Evolutionary conservation across 108 stramenopile genomes (phyloP).

Genomic region (Pseudonitzschia delicatissima): DNA sequence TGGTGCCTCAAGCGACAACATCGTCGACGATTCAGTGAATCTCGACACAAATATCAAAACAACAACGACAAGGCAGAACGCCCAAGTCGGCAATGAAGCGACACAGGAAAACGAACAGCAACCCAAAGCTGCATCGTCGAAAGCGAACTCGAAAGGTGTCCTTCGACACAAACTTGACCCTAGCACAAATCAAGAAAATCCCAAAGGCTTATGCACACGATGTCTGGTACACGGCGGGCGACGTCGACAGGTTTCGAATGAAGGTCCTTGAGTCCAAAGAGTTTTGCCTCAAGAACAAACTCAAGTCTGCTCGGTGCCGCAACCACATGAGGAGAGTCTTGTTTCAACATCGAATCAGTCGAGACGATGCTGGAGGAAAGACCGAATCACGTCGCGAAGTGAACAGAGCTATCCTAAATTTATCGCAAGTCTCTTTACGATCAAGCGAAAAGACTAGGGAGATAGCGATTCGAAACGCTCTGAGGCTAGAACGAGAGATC

Average conservation of each 20-base stretch:
- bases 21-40: too few relatives aligned
- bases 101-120: too few relatives aligned
- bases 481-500: constrained; percentile 2
- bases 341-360: constrained; percentile 5
- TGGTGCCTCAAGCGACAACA: too few relatives aligned
- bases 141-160: not conserved
- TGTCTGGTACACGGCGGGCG: constrained; percentile 9
- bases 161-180: not conserved
- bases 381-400: not conserved
- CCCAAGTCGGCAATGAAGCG: too few relatives aligned
- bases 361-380: not conserved
- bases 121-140: too few relatives aligned
- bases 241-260: constrained; percentile 9
- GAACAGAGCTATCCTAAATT: not conserved
- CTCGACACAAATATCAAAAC: too few relatives aligned
- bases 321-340: constrained; percentile 28
- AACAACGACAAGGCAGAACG: too few relatives aligned
- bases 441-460: constrained; percentile 6
- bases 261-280: constrained; percentile 1
- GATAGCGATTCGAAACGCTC: not conserved
- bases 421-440: constrained; percentile 3
- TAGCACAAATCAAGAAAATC: not conserved
- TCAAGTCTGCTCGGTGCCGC: constrained; percentile 8
- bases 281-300: not conserved
- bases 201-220: not conserved